These are phyloP conservation scores for Oryza rufipogon DNA, from an alignment of 176 grass and related monocot species.

Conservation along the genomic window DNA sequence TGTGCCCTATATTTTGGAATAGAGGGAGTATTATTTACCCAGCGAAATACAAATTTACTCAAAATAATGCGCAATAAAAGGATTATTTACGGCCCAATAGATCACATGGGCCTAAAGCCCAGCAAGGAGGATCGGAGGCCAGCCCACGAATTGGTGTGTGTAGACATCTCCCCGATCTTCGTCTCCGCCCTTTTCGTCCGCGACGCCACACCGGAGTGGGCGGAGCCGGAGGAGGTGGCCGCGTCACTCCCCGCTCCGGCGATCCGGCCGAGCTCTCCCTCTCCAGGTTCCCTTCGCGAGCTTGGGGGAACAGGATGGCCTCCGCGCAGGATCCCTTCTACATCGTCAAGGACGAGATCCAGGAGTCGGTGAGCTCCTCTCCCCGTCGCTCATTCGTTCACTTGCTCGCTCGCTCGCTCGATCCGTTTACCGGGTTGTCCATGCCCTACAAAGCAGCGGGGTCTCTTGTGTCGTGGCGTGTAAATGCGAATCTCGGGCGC, in stretches of 20 bases:
- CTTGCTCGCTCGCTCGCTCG: not conserved
- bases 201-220: conserved; percentile 32
- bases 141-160: not conserved
- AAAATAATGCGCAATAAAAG: too few relatives aligned
- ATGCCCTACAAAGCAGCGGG: too few relatives aligned
- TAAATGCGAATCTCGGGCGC: not conserved
- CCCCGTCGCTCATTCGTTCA: not conserved
- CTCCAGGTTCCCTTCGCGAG: not conserved
- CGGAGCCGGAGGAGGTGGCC: not conserved
- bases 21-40: too few relatives aligned
- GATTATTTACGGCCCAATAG: not conserved
- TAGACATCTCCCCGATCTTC: not conserved
- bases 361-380: conserved; percentile 75
- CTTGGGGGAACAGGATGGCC: conserved; percentile 54
- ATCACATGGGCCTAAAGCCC: not conserved
- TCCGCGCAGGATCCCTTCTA: conserved; percentile 95
- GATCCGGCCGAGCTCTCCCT: not conserved
- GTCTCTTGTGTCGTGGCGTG: not conserved
- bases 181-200: not conserved
- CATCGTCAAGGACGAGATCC: conserved; percentile 93
- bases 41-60: too few relatives aligned
- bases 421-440: not conserved
- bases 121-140: not conserved
- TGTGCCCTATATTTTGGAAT: too few relatives aligned
- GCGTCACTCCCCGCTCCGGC: not conserved